Base-by-base conservation (phyloP, 2,329 filamentous ascomycete genomes). In the Epichloe baconii region DNA sequence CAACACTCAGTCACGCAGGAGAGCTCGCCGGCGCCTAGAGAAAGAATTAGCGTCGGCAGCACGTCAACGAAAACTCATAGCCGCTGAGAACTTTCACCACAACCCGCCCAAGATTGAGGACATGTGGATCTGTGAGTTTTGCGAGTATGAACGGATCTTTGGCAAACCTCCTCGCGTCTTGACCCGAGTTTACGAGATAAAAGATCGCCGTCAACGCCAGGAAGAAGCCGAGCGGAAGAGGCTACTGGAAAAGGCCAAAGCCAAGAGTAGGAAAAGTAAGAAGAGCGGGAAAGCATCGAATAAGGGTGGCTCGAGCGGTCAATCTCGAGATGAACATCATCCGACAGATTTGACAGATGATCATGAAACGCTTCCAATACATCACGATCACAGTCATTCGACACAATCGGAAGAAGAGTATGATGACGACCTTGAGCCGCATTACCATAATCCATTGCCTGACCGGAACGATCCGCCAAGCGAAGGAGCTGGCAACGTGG, bases 121-220 rank as follows among this genome's bases (percentile, higher is more conserved):
- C 54, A 78, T 89, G 48, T 97, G 90, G 87, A 89, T 97, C 45
- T 98, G 93, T 69, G 88, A 96, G 62, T 97, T 97, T 65, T 98
- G 93, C 72, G 93, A 98, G 67, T 98, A 96, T 64, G 91, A 97
- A 68, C 81, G 82, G 49, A 96, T 98, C 47, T 97, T 95, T 64
- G 91, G 91, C n/a, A 77, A 77, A 49, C 86, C 86, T 2, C 93
- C 93, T 0, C 78, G 80, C 59, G 88, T 88, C 47, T 71, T 98
- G 50, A 94, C 97, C 56, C 80, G 87, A 41, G 82, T 89, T 55
- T 98, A 97, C 63, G 93, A 98, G 69, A 86, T 91, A 64, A 96
- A 95, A 66, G 93, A 96, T 63, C 83, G 88, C 37, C 85, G 86
- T 54, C 83, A 88, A 64, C 83, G 88, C 47, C 87, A 88, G 61